Evolutionary conservation across 2,329 filamentous ascomycete species (phyloP), one percentile per base, ranked within the genome.

Genomic region (Periconia sp.): DNA sequence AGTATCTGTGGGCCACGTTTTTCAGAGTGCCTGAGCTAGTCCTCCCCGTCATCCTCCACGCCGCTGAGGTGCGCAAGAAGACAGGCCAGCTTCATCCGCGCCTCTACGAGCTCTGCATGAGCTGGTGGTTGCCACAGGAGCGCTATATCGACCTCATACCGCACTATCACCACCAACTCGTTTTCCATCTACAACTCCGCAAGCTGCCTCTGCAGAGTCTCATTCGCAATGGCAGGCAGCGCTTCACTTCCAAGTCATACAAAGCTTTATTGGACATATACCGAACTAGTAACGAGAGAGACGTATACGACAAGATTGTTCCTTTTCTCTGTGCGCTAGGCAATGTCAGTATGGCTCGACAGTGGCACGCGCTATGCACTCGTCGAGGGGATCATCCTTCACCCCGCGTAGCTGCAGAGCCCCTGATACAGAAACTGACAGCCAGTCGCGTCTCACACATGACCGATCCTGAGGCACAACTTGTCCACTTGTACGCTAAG

Each of bases 21-120:
- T 57, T 82, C 44, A 68, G 71, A 47, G 54, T 76, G 35, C 52
- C 59, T 9, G 41, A 61, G 7, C 58, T 79, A 2, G 60, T 80
- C 2, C 37, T 66, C 6, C 61, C 72, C 11, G 57, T 81, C 10
- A 64, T 76, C 13, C 55, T 67, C 1, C 75, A 82, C 60, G 78
- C 75, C 8, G 59, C 74, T 30, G 60, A 74, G 2, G 52, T 83
- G 13, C 72, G 75, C 53, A 59, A 69, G 11, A 61, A 60, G 14
- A 76, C 73, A 14, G 75, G 76, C 18, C 50, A 62, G 11, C 55
- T 57, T 7, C 72, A 72, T 51, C 60, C 65, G 15, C 60, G 55
- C 17, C 63, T 85, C 0, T 83, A 84, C 61, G 59, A 64, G 15
- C 61, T 65, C 11, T 64, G 82, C 56, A 71, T 85, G 48, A 69